A percentile compares a stretch with the other conserved stretches of the same genome.
Conservation (phyloP, 2,329 filamentous ascomycete species). For the Pseudocercospora vitis region DNA sequence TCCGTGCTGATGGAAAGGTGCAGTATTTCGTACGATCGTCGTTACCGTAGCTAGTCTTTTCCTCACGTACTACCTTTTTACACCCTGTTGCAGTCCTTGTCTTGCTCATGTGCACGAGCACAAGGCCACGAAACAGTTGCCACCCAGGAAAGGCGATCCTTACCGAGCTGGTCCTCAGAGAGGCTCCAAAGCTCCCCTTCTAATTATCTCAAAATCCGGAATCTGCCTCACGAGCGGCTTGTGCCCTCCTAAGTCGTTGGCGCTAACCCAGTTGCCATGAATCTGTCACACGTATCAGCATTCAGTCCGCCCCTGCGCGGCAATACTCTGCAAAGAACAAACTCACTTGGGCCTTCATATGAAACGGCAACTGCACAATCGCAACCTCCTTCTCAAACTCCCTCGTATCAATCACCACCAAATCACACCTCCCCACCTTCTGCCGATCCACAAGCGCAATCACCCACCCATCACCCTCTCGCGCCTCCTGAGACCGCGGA, state of each 20-base stretch:
- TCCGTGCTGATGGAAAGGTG: no score
- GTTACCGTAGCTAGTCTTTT: no score
- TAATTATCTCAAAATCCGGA: constrained; percentile 14
- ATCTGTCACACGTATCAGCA: no score
- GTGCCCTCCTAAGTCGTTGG: constrained; percentile 23
- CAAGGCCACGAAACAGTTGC: no score
- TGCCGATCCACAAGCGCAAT: constrained; percentile 46
- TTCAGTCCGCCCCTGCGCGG: no score
- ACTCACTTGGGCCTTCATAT: constrained; percentile 25
- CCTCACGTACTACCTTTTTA: no score
- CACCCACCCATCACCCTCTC: constrained; percentile 54
- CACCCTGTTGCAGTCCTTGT: no score
- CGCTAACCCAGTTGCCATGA: constrained; percentile 17
- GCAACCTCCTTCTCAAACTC: constrained; percentile 44
- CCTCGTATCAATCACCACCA: constrained; percentile 46
- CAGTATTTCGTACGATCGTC: no score
- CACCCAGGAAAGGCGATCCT: no score
- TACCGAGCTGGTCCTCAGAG: no score
- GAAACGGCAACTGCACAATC: constrained; percentile 43
- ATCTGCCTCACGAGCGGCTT: constrained; percentile 10
- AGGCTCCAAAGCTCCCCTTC: constrained; percentile 20
- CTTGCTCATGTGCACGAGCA: no score
- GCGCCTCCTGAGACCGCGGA: constrained; percentile 42
- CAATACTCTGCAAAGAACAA: no score
- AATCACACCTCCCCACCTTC: constrained; percentile 31